A percentile compares a stretch with the other conserved stretches of the same genome.
phyloP scores from a whole-genome alignment of 768 basidiomycete genomes.

The Leccinum longicurvipes region DNA sequence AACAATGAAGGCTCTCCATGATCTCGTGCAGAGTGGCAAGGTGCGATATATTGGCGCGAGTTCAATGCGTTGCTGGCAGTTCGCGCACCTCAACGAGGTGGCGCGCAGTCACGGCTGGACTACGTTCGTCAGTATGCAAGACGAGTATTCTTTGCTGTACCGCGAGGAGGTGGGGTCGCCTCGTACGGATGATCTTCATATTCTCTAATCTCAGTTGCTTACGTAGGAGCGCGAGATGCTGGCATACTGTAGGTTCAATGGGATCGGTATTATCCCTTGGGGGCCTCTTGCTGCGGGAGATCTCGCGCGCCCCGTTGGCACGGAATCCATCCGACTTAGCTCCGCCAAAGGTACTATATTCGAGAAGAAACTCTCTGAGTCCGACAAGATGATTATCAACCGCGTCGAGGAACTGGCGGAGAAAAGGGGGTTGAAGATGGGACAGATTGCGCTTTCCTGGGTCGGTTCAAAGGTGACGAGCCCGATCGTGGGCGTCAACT shows the following conservation, averaged over 20 bases:
- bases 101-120: slow-evolving; percentile 47
- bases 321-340: slow-evolving; percentile 23
- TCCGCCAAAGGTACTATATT: slow-evolving; percentile 29
- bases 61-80: slow-evolving; percentile 45
- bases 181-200: not conserved
- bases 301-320: slow-evolving; percentile 36
- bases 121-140: slow-evolving; percentile 55
- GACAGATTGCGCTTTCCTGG: slow-evolving; percentile 48
- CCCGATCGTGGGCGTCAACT: slow-evolving; percentile 43
- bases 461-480: slow-evolving; percentile 37
- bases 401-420: slow-evolving; percentile 43
- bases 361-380: slow-evolving; percentile 25
- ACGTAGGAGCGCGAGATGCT: slow-evolving; percentile 44
- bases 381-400: slow-evolving; percentile 35
- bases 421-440: slow-evolving; percentile 40
- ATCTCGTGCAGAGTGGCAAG: slow-evolving; percentile 46
- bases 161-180: slow-evolving; percentile 42
- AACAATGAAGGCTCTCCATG: slow-evolving; percentile 50
- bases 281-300: slow-evolving; percentile 39
- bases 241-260: slow-evolving; percentile 43
- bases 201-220: not conserved
- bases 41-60: slow-evolving; percentile 50
- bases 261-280: slow-evolving; percentile 53
- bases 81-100: slow-evolving; percentile 41
- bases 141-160: slow-evolving; percentile 50